Percentiles rank a stretch among this genome's conserved stretches.
phyloP scores from a whole-genome alignment of 345 rosid genomes.

The Durio zibethinus region DNA sequence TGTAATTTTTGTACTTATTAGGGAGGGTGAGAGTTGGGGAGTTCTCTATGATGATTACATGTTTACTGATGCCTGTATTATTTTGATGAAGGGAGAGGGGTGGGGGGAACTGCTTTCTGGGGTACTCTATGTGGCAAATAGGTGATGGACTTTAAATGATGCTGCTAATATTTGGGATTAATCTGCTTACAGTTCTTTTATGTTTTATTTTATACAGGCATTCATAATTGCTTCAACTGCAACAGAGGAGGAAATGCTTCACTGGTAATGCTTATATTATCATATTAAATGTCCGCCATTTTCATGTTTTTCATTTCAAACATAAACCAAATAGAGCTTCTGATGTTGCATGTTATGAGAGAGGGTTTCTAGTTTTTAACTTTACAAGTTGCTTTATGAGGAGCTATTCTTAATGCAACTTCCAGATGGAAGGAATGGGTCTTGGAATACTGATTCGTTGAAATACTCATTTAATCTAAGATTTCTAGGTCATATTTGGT shows the following conservation, averaged over 20 bases:
- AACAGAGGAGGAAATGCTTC: constrained; percentile 89
- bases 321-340: constrained; percentile 8
- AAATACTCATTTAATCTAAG: neutral
- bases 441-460: neutral
- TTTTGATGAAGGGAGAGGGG: neutral
- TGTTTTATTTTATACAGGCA: constrained; percentile 55
- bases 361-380: neutral
- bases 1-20: neutral
- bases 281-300: neutral
- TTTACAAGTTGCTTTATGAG: neutral
- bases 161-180: neutral
- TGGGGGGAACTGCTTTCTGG: neutral
- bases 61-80: neutral
- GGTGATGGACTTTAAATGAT: neutral
- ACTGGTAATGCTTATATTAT: constrained; percentile 49
- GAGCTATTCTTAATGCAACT: neutral
- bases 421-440: neutral
- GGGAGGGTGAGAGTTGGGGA: neutral
- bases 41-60: neutral
- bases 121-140: neutral
- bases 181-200: constrained; percentile 19
- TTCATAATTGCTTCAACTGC: constrained; percentile 98
- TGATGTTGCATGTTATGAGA: neutral
- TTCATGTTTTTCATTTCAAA: neutral
- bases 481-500: too few relatives aligned